Conservation (phyloP, 148 eudicot species). For the Linanthus parryae region DNA sequence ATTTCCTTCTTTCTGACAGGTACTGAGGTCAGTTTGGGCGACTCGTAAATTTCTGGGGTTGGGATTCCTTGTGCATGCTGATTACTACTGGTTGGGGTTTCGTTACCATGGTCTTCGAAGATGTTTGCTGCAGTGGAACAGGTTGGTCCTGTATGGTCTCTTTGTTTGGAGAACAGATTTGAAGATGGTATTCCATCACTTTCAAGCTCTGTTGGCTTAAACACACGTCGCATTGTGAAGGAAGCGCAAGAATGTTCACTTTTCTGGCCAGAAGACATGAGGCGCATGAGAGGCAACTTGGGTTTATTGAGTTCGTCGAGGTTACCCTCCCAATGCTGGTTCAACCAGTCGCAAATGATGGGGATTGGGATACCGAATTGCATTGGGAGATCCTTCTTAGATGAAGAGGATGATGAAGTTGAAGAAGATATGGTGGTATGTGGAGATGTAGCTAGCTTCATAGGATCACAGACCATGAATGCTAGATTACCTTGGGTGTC, state of each 20-base stretch:
- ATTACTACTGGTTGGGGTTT: conserved; percentile 19
- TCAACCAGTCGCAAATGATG: conserved; percentile 79
- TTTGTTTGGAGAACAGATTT: conserved; percentile 32
- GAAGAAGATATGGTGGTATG: conserved; percentile 66
- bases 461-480: conserved; percentile 95
- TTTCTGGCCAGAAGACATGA: conserved; percentile 68
- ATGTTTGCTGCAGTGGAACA: conserved; percentile 27
- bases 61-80: conserved; percentile 72
- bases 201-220: conserved; percentile 52
- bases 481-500: conserved; percentile 90
- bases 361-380: conserved; percentile 95
- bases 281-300: conserved; percentile 64
- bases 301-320: conserved; percentile 92
- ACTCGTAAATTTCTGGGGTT: conserved; percentile 75
- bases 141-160: conserved; percentile 33
- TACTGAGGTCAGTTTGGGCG: conserved; percentile 55
- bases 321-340: conserved; percentile 98
- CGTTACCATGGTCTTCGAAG: conserved; percentile 35
- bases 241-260: conserved; percentile 86
- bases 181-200: conserved; percentile 50
- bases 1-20: conserved; percentile 38
- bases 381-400: conserved; percentile 71
- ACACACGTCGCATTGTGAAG: conserved; percentile 71
- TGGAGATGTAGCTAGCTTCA: conserved; percentile 92
- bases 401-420: conserved; percentile 60